Evolutionary conservation across 306 rosid species (phyloP).

Genomic region (Canavalia gladiata): DNA sequence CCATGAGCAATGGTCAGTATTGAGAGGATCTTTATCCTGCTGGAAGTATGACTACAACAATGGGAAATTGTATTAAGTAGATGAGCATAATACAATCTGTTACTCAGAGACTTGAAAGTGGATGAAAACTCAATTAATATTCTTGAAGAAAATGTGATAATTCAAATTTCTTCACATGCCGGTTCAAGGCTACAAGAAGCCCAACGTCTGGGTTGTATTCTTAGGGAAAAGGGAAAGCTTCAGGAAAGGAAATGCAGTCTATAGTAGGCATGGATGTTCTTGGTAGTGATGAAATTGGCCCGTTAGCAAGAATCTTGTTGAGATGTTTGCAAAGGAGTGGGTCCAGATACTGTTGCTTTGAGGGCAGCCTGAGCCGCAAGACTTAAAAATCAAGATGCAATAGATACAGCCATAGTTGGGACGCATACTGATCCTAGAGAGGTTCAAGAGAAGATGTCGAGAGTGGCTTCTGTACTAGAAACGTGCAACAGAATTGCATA

Average conservation of each 20-base stretch:
- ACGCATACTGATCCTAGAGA: conserved; percentile 98
- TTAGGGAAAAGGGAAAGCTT: conserved; percentile 79
- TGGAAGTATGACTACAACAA: no score
- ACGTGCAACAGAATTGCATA: no score
- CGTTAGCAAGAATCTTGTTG: no score
- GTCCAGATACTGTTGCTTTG: conserved; percentile 85
- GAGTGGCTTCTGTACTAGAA: no score
- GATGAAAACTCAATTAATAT: conserved; percentile 97
- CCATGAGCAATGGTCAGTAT: no score
- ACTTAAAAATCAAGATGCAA: conserved; percentile 96
- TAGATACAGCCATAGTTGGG: conserved; percentile 94
- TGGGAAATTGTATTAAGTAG: no score
- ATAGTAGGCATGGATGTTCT: no score
- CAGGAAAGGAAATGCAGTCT: no score
- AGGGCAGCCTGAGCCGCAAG: conserved; percentile 98
- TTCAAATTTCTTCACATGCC: conserved; percentile 98
- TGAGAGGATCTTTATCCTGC: no score
- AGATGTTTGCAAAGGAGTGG: conserved; percentile 97
- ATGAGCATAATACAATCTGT: no score
- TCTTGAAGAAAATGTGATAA: conserved; percentile 97
- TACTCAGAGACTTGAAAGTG: conserved; percentile 57
- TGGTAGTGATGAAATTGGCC: no score
- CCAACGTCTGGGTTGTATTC: conserved; percentile 98
- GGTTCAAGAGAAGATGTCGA: conserved; percentile 47
- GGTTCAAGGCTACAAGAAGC: conserved; percentile 99